Percentiles rank a stretch among this genome's conserved stretches.
These are phyloP conservation scores for Cryptomeria japonica DNA, from an alignment of 75 land plant genomes.

Conservation along the genomic window DNA sequence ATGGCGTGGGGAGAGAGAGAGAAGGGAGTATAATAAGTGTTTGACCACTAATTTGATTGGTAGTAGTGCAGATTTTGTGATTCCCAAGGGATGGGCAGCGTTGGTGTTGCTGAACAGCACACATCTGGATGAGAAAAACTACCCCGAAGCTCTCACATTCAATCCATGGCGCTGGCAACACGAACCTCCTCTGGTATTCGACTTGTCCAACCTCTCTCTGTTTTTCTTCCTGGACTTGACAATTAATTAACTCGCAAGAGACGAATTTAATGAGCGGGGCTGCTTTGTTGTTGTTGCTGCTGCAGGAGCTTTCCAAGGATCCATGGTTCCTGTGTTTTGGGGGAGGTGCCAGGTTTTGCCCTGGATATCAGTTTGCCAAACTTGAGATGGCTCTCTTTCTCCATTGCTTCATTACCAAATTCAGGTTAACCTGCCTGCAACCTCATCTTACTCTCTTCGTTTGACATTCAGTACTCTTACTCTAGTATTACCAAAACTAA, in stretches of 20 bases:
- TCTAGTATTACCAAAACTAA: no score
- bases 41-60: not conserved
- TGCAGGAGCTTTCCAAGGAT: not conserved
- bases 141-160: not conserved
- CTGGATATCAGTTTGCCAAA: not conserved
- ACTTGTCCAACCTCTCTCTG: no score
- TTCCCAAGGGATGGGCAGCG: not conserved
- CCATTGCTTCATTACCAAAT: not conserved
- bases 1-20: not conserved
- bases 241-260: no score
- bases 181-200: not conserved
- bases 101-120: not conserved
- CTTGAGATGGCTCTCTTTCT: not conserved
- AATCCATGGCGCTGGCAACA: conserved; percentile 6
- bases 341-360: not conserved
- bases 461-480: no score
- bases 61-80: not conserved
- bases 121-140: not conserved
- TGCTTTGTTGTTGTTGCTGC: not conserved
- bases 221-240: not conserved
- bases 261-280: not conserved
- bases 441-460: no score
- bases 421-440: not conserved
- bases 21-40: not conserved
- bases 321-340: not conserved